Conservation (phyloP, 164 flowering plant genomes). For the Aristolochia contorta region DNA sequence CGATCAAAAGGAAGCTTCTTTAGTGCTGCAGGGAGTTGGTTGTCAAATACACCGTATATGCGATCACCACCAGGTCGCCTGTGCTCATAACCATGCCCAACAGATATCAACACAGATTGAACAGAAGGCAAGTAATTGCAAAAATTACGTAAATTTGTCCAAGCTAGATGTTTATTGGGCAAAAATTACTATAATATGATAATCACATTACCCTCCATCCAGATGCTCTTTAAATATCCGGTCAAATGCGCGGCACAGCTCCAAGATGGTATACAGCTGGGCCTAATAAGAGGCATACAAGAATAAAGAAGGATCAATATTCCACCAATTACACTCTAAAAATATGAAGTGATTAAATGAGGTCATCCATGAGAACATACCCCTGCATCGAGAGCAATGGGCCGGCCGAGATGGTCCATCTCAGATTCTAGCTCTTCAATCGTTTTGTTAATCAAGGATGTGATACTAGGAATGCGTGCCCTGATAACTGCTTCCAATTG, state of each 20-base stretch:
- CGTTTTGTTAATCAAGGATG: conserved; percentile 69
- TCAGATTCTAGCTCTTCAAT: conserved; percentile 70
- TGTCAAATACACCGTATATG: conserved; percentile 63
- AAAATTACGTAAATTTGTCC: not conserved
- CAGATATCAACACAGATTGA: not conserved
- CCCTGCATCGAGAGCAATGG: conserved; percentile 79
- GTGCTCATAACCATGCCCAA: conserved; percentile 3
- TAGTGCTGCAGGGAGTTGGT: conserved; percentile 73
- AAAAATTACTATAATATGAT: conserved; percentile 6
- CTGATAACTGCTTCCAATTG: conserved; percentile 79
- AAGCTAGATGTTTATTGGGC: not conserved
- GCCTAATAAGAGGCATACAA: conserved; percentile 35
- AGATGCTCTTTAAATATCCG: conserved; percentile 83
- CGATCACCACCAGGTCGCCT: conserved; percentile 91
- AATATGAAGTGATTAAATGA: not conserved
- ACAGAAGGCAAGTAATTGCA: not conserved
- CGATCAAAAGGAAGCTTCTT: conserved; percentile 80
- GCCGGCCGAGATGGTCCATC: conserved; percentile 74
- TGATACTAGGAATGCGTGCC: conserved; percentile 76
- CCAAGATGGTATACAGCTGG: conserved; percentile 70
- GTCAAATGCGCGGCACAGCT: conserved; percentile 71
- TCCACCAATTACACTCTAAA: not conserved
- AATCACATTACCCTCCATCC: conserved; percentile 55
- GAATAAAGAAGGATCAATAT: not conserved
- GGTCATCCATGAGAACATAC: conserved; percentile 25